phyloP scores from a whole-genome alignment of 2,329 filamentous ascomycete species.

The Daldinia sp. region DNA sequence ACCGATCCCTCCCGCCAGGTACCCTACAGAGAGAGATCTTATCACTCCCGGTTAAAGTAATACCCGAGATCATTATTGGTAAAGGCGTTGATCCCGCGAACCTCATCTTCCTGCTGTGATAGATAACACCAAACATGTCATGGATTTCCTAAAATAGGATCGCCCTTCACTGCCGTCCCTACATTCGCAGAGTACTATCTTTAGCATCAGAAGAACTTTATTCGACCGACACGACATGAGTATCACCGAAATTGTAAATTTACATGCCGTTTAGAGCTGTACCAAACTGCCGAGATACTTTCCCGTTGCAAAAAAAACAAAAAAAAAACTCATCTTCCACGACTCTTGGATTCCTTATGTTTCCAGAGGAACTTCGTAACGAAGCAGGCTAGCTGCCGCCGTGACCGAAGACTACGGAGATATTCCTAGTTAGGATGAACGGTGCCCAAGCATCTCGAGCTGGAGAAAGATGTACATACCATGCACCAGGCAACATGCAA shows the following conservation, averaged over 20 bases:
- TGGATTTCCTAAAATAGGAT: conserved; percentile 1
- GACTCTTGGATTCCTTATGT: neutral
- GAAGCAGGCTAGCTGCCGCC: conserved; percentile 14
- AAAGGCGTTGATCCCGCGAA: neutral
- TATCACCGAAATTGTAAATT: neutral
- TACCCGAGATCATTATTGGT: neutral
- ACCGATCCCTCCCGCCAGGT: neutral
- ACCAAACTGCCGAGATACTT: neutral
- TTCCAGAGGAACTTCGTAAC: conserved; percentile 1
- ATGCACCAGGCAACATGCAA: too few relatives aligned
- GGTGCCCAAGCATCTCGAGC: conserved; percentile 19
- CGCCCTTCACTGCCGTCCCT: neutral
- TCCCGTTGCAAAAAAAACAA: neutral
- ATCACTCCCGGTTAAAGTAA: neutral
- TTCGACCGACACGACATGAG: neutral
- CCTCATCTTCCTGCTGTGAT: neutral
- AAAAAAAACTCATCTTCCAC: too few relatives aligned
- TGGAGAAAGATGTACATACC: neutral
- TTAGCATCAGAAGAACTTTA: neutral
- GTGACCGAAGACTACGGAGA: conserved; percentile 19
- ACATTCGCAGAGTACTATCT: neutral
- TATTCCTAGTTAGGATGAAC: conserved; percentile 28
- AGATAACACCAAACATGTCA: neutral
- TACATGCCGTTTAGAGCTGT: neutral
- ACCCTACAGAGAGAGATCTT: neutral